phyloP scores from a whole-genome alignment of 805 yeast species.

The Candida glaebosa region DNA sequence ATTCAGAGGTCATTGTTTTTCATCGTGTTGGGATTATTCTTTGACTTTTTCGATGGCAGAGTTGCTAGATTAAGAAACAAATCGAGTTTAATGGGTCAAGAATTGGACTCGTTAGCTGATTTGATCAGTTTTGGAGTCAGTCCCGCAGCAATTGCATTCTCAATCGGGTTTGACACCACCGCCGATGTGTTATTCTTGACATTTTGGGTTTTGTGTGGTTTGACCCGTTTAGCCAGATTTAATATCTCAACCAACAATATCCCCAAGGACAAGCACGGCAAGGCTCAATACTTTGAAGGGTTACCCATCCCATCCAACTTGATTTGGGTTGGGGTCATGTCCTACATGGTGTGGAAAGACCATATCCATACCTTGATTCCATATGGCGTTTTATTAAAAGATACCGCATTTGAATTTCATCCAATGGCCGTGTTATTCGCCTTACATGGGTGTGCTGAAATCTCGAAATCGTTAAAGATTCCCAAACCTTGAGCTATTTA shows the following conservation, averaged over 20 bases:
- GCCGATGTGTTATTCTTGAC: slow-evolving; percentile 72
- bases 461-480: slow-evolving; percentile 83
- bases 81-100: slow-evolving; percentile 94
- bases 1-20: slow-evolving; percentile 86
- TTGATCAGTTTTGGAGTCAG: slow-evolving; percentile 92
- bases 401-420: slow-evolving; percentile 68
- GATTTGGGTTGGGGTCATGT: slow-evolving; percentile 70
- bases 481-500: slow-evolving; percentile 62
- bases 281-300: slow-evolving; percentile 91
- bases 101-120: slow-evolving; percentile 94
- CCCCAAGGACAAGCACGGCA: slow-evolving; percentile 86
- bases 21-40: slow-evolving; percentile 86
- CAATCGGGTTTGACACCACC: slow-evolving; percentile 84
- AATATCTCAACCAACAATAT: slow-evolving; percentile 90
- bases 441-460: slow-evolving; percentile 85
- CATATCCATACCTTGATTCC: slow-evolving; percentile 57
- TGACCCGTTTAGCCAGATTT: slow-evolving; percentile 91
- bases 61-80: slow-evolving; percentile 94
- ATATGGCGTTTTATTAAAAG: slow-evolving; percentile 57
- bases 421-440: slow-evolving; percentile 61
- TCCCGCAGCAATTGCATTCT: slow-evolving; percentile 90
- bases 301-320: slow-evolving; percentile 92
- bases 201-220: slow-evolving; percentile 88
- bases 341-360: slow-evolving; percentile 53
- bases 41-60: slow-evolving; percentile 95